These are phyloP conservation scores for Cotoneaster glaucophyllus DNA, from an alignment of 306 rosid species.

Conservation along the genomic window DNA sequence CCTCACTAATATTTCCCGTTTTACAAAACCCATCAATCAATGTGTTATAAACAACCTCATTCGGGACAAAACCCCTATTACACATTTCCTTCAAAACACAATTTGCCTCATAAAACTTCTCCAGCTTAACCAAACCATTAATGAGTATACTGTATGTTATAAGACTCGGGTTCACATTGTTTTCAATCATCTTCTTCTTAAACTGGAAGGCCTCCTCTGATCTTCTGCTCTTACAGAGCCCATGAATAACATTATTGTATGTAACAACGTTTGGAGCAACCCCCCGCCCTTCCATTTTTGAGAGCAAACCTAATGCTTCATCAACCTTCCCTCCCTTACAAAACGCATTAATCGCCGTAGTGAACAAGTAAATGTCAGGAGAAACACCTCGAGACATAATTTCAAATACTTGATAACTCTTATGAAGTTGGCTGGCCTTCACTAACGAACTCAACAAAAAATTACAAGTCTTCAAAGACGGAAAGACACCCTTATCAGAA, in stretches of 20 bases:
- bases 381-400: slow-evolving; percentile 26
- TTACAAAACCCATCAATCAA: slow-evolving; percentile 25
- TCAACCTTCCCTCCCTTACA: slow-evolving; percentile 56
- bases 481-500: slow-evolving; percentile 32
- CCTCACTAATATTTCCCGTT: slow-evolving; percentile 45
- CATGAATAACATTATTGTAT: slow-evolving; percentile 60
- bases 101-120: slow-evolving; percentile 40
- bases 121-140: slow-evolving; percentile 52
- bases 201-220: slow-evolving; percentile 43
- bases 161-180: slow-evolving; percentile 43
- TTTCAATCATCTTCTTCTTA: slow-evolving; percentile 44
- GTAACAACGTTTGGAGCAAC: slow-evolving; percentile 61
- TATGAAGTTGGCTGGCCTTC: slow-evolving; percentile 40
- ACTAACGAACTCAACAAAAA: slow-evolving; percentile 53
- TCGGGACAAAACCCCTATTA: slow-evolving; percentile 47
- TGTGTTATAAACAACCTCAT: slow-evolving; percentile 49
- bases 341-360: slow-evolving; percentile 46
- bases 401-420: slow-evolving; percentile 44
- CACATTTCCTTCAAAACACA: slow-evolving; percentile 45
- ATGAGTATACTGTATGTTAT: slow-evolving; percentile 54
- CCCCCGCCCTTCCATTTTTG: slow-evolving; percentile 47
- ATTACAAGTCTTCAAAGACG: slow-evolving; percentile 46
- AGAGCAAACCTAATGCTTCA: slow-evolving; percentile 43
- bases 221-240: slow-evolving; percentile 56
- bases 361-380: slow-evolving; percentile 53